Conservation (phyloP, 1,139 yeast species). For the Chernovozyma sophiae-reginae region DNA sequence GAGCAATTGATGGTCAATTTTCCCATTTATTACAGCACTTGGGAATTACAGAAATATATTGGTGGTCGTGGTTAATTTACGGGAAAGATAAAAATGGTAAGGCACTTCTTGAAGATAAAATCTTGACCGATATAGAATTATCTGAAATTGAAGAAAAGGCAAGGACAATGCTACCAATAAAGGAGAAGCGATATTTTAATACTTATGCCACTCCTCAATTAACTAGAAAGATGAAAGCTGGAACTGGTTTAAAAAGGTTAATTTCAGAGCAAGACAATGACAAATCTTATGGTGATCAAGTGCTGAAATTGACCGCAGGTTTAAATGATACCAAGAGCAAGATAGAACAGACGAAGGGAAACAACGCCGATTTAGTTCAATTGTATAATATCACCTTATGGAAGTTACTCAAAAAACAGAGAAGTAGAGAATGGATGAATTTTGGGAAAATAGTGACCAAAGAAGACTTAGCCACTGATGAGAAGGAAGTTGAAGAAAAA, state of each 20-base stretch:
- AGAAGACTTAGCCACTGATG: slow-evolving; percentile 9
- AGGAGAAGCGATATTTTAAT: slow-evolving; percentile 37
- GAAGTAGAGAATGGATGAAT: slow-evolving; percentile 19
- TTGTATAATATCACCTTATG: slow-evolving; percentile 13
- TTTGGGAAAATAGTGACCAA: slow-evolving; percentile 12
- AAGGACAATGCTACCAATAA: slow-evolving; percentile 22
- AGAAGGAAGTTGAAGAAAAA: slow-evolving; percentile 8
- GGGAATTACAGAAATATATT: slow-evolving; percentile 25
- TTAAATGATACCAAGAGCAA: slow-evolving; percentile 10
- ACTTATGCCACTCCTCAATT: slow-evolving; percentile 43
- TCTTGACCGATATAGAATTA: slow-evolving; percentile 22
- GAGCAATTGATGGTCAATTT: slow-evolving; percentile 22
- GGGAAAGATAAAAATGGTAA: slow-evolving; percentile 34
- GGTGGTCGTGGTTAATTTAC: slow-evolving; percentile 44
- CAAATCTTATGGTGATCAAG: slow-evolving; percentile 6
- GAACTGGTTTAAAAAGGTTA: slow-evolving; percentile 27
- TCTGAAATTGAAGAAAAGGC: slow-evolving; percentile 14
- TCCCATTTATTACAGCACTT: slow-evolving; percentile 27
- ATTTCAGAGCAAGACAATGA: neutral
- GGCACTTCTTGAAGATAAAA: slow-evolving; percentile 24
- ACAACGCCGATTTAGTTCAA: slow-evolving; percentile 20
- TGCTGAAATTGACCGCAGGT: slow-evolving; percentile 10
- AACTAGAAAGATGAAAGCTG: slow-evolving; percentile 36
- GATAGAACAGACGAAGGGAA: slow-evolving; percentile 13
- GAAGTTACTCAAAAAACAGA: slow-evolving; percentile 24